A percentile compares a stretch with the other conserved stretches of the same genome.
phyloP scores from a whole-genome alignment of 2,329 filamentous ascomycete species.

The Alternaria atra region DNA sequence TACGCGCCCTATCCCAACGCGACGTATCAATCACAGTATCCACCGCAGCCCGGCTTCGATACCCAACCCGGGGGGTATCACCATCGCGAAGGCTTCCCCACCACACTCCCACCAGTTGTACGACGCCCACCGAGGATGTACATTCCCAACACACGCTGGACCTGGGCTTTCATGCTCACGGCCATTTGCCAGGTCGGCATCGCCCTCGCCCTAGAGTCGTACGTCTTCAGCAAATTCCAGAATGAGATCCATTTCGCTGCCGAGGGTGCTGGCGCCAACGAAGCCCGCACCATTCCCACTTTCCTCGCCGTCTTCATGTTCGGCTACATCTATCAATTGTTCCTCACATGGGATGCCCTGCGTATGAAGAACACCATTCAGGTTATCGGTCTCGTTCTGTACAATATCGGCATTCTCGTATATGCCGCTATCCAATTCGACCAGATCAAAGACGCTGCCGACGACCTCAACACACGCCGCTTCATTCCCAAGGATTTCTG shows the following conservation, averaged over 20 bases:
- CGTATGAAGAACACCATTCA: constrained; percentile 98
- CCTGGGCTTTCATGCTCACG: constrained; percentile 81
- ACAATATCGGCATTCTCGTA: constrained; percentile 89
- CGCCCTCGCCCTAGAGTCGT: constrained; percentile 87
- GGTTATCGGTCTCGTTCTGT: constrained; percentile 91
- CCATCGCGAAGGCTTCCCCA: constrained; percentile 51
- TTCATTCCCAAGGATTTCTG: constrained; percentile 69
- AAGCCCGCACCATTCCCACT: constrained; percentile 79
- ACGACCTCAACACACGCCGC: constrained; percentile 57
- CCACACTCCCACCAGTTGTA: constrained; percentile 53
- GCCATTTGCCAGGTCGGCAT: constrained; percentile 80
- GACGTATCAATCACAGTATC: constrained; percentile 54
- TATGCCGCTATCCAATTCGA: constrained; percentile 94
- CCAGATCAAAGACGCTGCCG: constrained; percentile 81
- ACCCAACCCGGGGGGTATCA: constrained; percentile 60
- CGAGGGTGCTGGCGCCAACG: constrained; percentile 49
- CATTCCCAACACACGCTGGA: constrained; percentile 85
- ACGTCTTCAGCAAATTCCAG: constrained; percentile 86
- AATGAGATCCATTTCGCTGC: constrained; percentile 58
- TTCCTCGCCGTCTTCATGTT: constrained; percentile 98
- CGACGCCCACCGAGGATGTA: constrained; percentile 65
- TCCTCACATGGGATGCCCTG: constrained; percentile 92
- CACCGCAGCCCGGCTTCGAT: constrained; percentile 51
- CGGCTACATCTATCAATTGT: constrained; percentile 89
- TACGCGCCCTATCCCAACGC: constrained; percentile 55